Conservation (phyloP, 495 filamentous ascomycete genomes). For the Hyaloscypha hepaticicola region DNA sequence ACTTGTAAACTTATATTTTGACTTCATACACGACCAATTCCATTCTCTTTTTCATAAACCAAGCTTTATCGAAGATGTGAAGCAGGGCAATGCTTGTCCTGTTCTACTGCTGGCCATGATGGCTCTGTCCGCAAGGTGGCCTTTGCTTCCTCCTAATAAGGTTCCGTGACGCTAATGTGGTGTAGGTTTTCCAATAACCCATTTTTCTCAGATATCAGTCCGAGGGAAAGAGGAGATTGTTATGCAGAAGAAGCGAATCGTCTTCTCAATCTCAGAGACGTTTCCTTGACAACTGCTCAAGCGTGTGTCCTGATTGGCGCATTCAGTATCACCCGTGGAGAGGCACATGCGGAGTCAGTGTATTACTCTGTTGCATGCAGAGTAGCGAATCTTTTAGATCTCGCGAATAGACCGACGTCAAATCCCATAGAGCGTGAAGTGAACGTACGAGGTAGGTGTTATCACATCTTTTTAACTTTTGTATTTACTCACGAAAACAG, state of each 20-base stretch:
- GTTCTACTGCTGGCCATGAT: slow-evolving; percentile 37
- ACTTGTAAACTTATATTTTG: slow-evolving; percentile 40
- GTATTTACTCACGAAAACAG: slow-evolving; percentile 18
- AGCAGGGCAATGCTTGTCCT: slow-evolving; percentile 20
- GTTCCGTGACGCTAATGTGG: background rate
- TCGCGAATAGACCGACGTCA: slow-evolving; percentile 18
- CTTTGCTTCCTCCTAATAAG: background rate
- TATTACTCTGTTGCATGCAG: slow-evolving; percentile 34
- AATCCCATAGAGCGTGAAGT: slow-evolving; percentile 29
- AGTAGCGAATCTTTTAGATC: slow-evolving; percentile 31
- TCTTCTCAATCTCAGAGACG: slow-evolving; percentile 35
- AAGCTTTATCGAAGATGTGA: slow-evolving; percentile 34
- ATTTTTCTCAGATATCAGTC: slow-evolving; percentile 29
- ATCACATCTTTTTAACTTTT: background rate
- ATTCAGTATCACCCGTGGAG: slow-evolving; percentile 23
- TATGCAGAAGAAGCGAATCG: slow-evolving; percentile 31
- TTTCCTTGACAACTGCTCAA: slow-evolving; percentile 40
- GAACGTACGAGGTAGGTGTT: slow-evolving; percentile 33
- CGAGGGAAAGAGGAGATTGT: slow-evolving; percentile 29
- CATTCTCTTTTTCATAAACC: slow-evolving; percentile 42
- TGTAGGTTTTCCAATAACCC: slow-evolving; percentile 32
- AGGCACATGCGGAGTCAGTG: slow-evolving; percentile 28
- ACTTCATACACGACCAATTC: slow-evolving; percentile 43
- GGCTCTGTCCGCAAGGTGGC: slow-evolving; percentile 35
- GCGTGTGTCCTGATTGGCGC: slow-evolving; percentile 40